Evolutionary conservation across 2,329 filamentous ascomycete genomes (phyloP), one percentile per base, ranked within the genome.

Genomic region (Talaromyces sp.): DNA sequence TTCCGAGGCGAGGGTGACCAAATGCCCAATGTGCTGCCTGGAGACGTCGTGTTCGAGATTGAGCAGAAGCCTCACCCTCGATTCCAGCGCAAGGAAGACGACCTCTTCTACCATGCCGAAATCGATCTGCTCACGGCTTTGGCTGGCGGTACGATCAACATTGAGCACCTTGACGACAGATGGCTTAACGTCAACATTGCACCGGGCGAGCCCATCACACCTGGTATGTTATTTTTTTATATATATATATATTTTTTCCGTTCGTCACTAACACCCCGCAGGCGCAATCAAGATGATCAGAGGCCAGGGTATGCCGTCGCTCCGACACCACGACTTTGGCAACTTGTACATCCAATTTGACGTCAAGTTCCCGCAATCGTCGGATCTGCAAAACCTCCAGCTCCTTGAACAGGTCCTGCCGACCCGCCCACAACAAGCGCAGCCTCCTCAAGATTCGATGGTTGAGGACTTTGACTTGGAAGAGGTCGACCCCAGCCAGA

Each of bases 321-420:
- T 87, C 78, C 88, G 95, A 70, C 95, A 98, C 78, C 95, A 99
- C 82, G 91, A 98, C 78, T 88, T 85, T 73, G 95, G 95, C 72
- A 97, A 99, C 80, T 83, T 99, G 70, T 99, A 95, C 82, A 92
- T 99, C 72, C 92, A 96, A 75, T 99, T 99, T 81, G 88, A 91
- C 72, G 92, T 99, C 79, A 96, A 96, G 80, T 98, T 99, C 85
- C 95, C 95, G 55, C 88, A 91, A 72, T 89, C 88, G 80, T 82
- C 85, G 73, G 74, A 85, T 42, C 81, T 87, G 17, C 82, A 86
- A 62, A 88, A 91, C 65, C 90, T 96, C 69, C 86, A 91, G 61
- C 82, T 88, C 13, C 87, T 99, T 44, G 92, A 95, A 73, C 84
- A 88, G 69, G 88, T 96, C 60, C 85, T 99, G n/a, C 93, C 93